Base-by-base conservation (phyloP, 2,329 filamentous ascomycete genomes). In the Endoconidiophora polonica region DNA sequence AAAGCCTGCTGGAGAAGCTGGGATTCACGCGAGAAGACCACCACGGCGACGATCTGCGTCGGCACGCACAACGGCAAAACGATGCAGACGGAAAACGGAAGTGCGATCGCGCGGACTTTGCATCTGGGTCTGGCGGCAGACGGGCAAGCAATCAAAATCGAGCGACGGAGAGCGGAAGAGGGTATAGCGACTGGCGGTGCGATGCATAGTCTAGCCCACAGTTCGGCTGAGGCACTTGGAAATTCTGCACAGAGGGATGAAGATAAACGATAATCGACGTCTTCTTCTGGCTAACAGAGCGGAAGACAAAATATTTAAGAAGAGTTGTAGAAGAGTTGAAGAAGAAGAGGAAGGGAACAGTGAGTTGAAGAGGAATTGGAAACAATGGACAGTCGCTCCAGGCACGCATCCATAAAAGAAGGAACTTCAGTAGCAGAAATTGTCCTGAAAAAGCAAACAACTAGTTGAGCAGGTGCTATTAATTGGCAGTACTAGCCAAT, bases 181-280 rank as follows among this genome's bases (percentile, higher is more conserved):
- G 14, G 20, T 48, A 26, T 46, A 40, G 47, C 29, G 26, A 50
- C 44, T 26, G 44, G 39, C 44, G 48, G 48, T 49, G 47, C 39
- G 48, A 53, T 42, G 44, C 52, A 53, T 53, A 50, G 52, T 54
- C 48, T 49, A 38, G 48, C 38, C 24, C 22, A 43, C 45, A 52
- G 26, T 33, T 10, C 26, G 26, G 26, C 26, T 33, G 12, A 6
- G 3, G 26, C 26, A 33, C 26, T 33, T 33, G 26, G 26, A 4
- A 33, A 3, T 9, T 2, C 7, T 6, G 26, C 26, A 10, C 26
- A 33, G 42, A 46, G 49, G 55, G 59, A 62, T 58, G 58, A 59
- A 55, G 49, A 53, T 33, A 33, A 33, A 10, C 12, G 26, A 33
- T 33, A 33, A 33, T 33, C 4, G 26, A 10, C 26, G 26, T 33